These are phyloP conservation scores for Ploettnerulaceae sp. DNA, from an alignment of 2,329 filamentous ascomycete species.

Conservation along the genomic window DNA sequence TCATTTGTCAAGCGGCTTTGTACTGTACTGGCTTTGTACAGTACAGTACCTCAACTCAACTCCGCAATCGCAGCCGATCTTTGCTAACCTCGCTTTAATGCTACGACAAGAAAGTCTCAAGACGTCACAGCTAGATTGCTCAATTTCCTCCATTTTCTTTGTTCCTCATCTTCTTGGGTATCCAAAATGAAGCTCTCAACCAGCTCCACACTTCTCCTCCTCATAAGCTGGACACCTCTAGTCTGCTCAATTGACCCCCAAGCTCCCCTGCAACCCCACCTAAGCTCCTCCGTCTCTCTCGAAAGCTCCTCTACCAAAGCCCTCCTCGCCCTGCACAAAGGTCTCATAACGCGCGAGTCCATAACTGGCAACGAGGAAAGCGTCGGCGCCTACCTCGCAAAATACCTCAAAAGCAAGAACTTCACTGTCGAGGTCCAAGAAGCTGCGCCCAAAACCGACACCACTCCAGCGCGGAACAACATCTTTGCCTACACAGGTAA, in stretches of 20 bases:
- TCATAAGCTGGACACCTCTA: constrained; percentile 14
- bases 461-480: constrained; percentile 41
- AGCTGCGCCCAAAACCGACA: constrained; percentile 29
- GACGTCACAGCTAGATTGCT: background rate
- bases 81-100: background rate
- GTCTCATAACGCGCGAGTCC: constrained; percentile 58
- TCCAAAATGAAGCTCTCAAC: constrained; percentile 22
- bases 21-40: too few relatives aligned
- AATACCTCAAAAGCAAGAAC: constrained; percentile 50
- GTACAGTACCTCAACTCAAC: too few relatives aligned
- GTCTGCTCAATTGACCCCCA: constrained; percentile 18
- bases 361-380: constrained; percentile 56
- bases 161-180: background rate
- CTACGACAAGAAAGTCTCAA: background rate
- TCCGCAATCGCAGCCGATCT: too few relatives aligned
- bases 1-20: too few relatives aligned
- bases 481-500: constrained; percentile 55
- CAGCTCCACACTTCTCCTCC: constrained; percentile 14
- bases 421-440: constrained; percentile 60
- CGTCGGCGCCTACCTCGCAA: constrained; percentile 53
- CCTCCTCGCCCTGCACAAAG: constrained; percentile 56
- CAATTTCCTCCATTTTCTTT: background rate
- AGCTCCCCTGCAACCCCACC: constrained; percentile 14
- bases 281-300: constrained; percentile 5
- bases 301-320: constrained; percentile 12